Conservation (phyloP, 2,329 filamentous ascomycete genomes). For the Pyrenophora tritici-repentis region DNA sequence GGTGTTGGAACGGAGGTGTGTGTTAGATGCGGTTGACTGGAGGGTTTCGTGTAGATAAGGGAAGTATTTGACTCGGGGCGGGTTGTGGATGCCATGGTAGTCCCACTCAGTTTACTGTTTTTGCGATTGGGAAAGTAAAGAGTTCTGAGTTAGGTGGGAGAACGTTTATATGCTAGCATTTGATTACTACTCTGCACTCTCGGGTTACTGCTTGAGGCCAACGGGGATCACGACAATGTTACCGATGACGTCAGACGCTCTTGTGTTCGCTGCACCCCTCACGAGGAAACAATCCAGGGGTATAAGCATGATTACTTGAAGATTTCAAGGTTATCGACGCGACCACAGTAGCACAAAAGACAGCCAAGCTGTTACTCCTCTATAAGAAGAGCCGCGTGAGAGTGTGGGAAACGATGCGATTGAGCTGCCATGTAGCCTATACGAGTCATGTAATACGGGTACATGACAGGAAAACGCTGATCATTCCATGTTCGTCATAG, state of each 20-base stretch:
- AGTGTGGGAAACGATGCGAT: not conserved
- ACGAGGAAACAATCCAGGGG: too few species aligned
- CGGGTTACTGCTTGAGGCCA: not conserved
- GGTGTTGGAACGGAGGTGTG: constrained; percentile 21
- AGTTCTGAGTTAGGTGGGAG: not conserved
- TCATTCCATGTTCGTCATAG: too few species aligned
- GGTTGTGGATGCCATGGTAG: constrained; percentile 1
- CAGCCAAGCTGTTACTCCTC: not conserved
- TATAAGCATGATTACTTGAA: too few species aligned
- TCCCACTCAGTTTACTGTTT: not conserved
- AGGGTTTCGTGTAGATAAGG: constrained; percentile 35
- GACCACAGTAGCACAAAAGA: too few species aligned
- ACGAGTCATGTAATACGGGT: constrained; percentile 9
- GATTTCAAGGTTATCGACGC: too few species aligned
- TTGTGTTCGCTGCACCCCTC: too few species aligned
- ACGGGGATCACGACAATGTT: too few species aligned
- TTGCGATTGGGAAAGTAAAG: not conserved
- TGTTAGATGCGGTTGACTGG: constrained; percentile 28
- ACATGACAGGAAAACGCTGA: too few species aligned
- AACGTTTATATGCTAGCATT: not conserved
- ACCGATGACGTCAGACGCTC: too few species aligned
- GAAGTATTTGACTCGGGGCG: constrained; percentile 32
- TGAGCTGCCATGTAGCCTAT: constrained; percentile 11
- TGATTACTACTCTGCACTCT: not conserved
- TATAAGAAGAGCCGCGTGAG: not conserved